Evolutionary conservation across 345 rosid genomes (phyloP).

Genomic region (Psidium friedrichsthalianum): DNA sequence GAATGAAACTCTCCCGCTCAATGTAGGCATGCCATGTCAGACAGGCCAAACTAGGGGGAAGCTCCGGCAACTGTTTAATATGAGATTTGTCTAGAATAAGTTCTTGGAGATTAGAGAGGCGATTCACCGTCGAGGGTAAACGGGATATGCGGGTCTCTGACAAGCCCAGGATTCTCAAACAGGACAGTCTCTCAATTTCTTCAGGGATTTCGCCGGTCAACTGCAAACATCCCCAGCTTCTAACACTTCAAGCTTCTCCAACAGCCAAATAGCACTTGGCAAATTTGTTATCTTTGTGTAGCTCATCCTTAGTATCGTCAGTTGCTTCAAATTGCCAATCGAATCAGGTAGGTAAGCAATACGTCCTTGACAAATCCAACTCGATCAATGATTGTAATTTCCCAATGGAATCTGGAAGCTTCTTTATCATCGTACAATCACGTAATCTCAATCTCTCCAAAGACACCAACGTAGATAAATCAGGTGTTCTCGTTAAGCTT

Average conservation of each 20-base stretch:
- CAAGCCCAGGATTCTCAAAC: neutral
- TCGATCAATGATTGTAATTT: neutral
- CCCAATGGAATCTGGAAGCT: neutral
- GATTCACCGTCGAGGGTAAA: neutral
- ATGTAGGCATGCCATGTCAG: rapidly evolving
- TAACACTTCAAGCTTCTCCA: neutral
- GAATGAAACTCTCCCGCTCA: neutral
- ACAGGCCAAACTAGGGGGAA: too few relatives aligned
- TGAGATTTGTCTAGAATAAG: neutral
- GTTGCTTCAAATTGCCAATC: neutral
- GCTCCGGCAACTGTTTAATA: too few relatives aligned
- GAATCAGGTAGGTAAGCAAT: neutral
- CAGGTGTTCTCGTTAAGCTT: neutral
- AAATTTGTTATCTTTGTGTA: neutral
- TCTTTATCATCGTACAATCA: rapidly evolving
- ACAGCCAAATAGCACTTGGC: neutral
- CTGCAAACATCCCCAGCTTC: neutral
- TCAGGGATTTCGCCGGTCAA: neutral
- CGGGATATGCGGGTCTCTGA: rapidly evolving
- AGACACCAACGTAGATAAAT: neutral
- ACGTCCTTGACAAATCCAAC: neutral
- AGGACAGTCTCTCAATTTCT: neutral
- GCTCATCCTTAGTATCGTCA: rapidly evolving
- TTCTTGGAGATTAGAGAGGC: neutral
- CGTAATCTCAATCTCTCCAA: neutral